phyloP scores from a whole-genome alignment of 768 basidiomycete genomes.

The Boletellus emodensis region DNA sequence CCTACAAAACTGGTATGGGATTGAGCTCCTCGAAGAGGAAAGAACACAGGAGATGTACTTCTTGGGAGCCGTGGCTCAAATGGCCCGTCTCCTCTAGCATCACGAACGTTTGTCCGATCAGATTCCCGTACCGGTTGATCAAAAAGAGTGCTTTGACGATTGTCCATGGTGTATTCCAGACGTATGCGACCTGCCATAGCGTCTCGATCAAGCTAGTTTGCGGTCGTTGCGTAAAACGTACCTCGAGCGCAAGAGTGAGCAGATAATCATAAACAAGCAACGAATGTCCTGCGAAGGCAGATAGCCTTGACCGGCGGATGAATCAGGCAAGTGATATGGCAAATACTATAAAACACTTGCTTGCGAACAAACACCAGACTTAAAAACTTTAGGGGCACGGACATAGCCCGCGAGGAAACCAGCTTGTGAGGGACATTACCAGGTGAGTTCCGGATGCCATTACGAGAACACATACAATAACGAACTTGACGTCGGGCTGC shows the following conservation, averaged over 20 bases:
- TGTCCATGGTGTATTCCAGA: constrained; percentile 17
- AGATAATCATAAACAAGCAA: constrained; percentile 27
- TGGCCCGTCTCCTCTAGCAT: constrained; percentile 22
- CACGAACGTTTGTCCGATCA: constrained; percentile 20
- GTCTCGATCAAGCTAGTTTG: background rate
- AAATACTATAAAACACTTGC: background rate
- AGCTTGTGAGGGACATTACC: background rate
- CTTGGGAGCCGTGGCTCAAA: constrained; percentile 10
- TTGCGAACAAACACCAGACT: background rate
- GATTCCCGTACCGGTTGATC: constrained; percentile 11
- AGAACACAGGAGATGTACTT: background rate
- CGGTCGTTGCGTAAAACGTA: background rate
- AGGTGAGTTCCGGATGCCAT: background rate
- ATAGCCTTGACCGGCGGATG: constrained; percentile 2
- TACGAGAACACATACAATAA: background rate
- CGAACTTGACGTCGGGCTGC: background rate
- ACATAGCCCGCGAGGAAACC: constrained; percentile 4
- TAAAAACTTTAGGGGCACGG: background rate
- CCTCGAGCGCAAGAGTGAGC: constrained; percentile 26
- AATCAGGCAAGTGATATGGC: background rate
- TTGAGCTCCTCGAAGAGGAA: background rate
- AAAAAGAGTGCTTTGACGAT: constrained; percentile 12
- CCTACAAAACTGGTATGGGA: constrained; percentile 3
- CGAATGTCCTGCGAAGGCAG: constrained; percentile 16
- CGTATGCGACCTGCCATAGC: constrained; percentile 8